Base-by-base conservation (phyloP, 2,329 filamentous ascomycete species). In the Fusarium chlamydosporum region DNA sequence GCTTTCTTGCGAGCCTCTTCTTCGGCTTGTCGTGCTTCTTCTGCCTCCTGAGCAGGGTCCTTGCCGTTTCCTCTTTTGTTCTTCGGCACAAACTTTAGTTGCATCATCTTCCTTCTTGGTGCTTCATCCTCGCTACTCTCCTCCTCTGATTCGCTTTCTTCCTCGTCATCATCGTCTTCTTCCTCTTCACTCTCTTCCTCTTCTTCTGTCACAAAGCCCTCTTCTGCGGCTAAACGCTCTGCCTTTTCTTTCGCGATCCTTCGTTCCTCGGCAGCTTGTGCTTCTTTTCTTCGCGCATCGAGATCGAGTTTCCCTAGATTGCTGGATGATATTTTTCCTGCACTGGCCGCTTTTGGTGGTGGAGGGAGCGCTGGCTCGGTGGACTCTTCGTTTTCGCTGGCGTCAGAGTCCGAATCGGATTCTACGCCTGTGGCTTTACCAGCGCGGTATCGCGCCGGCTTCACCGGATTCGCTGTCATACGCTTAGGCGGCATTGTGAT, bases 401-500 rank as follows among this genome's bases (percentile, higher is more conserved):
- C 80, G 62, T 86, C 84, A 7, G 82, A 84, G 64, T 86, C 84
- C 38, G 86, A 88, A 41, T 84, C 86, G 7, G 84, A 85, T 13
- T 83, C 84, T 63, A 83, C 85, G 9, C 82, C 86, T 4, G 85
- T 82, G 16, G 90, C 84, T 79, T 97, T 98, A 70, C 96, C 95
- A 16, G 95, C 91, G 61, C 94, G 90, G 75, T 97, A 92, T 59
- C 96, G 92, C 71, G 90, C 88, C 26, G 93, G 92, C 77, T 89
- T 90, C 61, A 91, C 82, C 5, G 93, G 94, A 76, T 97, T 97
- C 67, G 94, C 94, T 67, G 95, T 98, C 92, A 98, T 97, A 75
- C 92, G 92, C 78, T 92, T 94, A 13, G 90, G 88, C 65, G 92
- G 90, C 86, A 87, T 88, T 61, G 53, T 75, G 71, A 43, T 43